phyloP scores from a whole-genome alignment of 2,329 filamentous ascomycete genomes.

The Penicillium sumatraense region DNA sequence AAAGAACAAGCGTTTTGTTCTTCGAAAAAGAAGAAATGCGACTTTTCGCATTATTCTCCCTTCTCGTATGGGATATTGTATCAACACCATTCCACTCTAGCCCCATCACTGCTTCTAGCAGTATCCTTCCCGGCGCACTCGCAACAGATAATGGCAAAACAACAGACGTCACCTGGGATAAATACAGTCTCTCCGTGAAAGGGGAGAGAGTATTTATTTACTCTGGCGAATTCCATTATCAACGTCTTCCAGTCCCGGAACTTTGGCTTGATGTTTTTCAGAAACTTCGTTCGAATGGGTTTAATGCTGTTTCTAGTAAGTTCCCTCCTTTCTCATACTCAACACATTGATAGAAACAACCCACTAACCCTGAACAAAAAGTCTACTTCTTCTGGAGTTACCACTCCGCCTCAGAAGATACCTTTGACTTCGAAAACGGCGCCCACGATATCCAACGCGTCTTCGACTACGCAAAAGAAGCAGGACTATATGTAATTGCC shows the following conservation, averaged over 20 bases:
- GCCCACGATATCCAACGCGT: slow-evolving; percentile 57
- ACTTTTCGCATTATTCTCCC: slow-evolving; percentile 19
- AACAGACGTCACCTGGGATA: slow-evolving; percentile 56
- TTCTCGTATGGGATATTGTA: too few species aligned
- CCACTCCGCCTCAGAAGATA: slow-evolving; percentile 32
- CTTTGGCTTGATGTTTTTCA: slow-evolving; percentile 61
- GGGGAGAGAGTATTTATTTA: slow-evolving; percentile 55
- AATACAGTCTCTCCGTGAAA: slow-evolving; percentile 56
- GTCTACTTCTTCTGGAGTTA: slow-evolving; percentile 40
- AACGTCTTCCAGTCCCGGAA: slow-evolving; percentile 58
- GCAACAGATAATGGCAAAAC: slow-evolving; percentile 48
- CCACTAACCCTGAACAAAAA: neutral
- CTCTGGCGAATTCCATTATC: slow-evolving; percentile 59
- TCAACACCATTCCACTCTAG: too few species aligned
- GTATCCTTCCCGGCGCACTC: neutral
- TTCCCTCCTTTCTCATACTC: neutral
- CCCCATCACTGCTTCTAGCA: slow-evolving; percentile 15
- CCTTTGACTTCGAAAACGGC: slow-evolving; percentile 56
- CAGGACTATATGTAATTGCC: slow-evolving; percentile 57
- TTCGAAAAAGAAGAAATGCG: slow-evolving; percentile 24
- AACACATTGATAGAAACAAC: neutral
- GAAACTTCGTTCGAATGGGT: slow-evolving; percentile 58
- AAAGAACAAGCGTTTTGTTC: too few species aligned
- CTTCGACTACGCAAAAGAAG: slow-evolving; percentile 57
- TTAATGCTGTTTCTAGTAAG: slow-evolving; percentile 54